Evolutionary conservation across 2,329 filamentous ascomycete species (phyloP).

Genomic region (Penicillium sp.): DNA sequence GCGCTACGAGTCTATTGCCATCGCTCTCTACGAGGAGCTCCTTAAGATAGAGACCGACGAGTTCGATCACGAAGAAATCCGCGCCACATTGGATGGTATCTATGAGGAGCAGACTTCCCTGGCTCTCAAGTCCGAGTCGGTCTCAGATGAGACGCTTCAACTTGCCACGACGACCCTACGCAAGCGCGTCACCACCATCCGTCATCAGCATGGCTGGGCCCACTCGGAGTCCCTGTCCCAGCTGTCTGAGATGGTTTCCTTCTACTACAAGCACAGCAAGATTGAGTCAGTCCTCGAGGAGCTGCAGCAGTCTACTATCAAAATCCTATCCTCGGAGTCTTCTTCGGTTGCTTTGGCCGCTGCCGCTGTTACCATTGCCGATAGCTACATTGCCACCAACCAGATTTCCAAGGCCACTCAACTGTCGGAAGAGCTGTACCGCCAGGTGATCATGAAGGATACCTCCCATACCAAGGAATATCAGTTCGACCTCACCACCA

Average conservation of each 20-base stretch:
- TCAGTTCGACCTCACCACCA: constrained; percentile 33
- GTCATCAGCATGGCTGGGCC: constrained; percentile 36
- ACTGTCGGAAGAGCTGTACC: constrained; percentile 36
- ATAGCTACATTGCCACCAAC: constrained; percentile 34
- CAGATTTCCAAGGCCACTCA: constrained; percentile 32
- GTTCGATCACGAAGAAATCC: constrained; percentile 34
- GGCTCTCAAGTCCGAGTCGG: constrained; percentile 18
- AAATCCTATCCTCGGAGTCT: constrained; percentile 34
- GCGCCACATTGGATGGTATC: constrained; percentile 32
- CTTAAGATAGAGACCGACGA: constrained; percentile 30
- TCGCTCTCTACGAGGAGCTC: constrained; percentile 37
- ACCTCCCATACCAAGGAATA: constrained; percentile 23
- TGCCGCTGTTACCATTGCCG: constrained; percentile 35
- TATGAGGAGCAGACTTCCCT: constrained; percentile 36
- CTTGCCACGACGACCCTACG: constrained; percentile 29
- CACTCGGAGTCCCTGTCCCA: constrained; percentile 38
- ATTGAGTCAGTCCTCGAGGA: constrained; percentile 28
- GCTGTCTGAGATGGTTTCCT: constrained; percentile 34
- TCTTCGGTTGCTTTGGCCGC: constrained; percentile 28
- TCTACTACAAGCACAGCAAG: constrained; percentile 34
- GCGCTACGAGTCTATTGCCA: constrained; percentile 33
- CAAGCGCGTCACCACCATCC: constrained; percentile 28
- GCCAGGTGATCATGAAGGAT: constrained; percentile 38
- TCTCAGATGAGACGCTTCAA: constrained; percentile 29
- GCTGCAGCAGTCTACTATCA: constrained; percentile 32